phyloP scores from a whole-genome alignment of 257 asterid species.

The Nicotiana undulata region DNA sequence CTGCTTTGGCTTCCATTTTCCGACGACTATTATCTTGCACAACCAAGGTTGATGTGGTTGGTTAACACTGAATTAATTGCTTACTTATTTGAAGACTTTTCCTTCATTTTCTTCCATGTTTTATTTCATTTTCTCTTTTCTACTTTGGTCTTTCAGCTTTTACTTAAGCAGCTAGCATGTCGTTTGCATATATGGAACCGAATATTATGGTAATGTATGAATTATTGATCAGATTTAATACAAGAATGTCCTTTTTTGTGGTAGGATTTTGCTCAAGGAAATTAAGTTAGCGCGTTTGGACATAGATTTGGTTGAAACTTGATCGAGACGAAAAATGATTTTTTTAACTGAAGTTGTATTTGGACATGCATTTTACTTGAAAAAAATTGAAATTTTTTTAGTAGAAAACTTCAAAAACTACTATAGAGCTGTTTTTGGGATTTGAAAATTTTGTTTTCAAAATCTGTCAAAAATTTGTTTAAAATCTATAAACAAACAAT shows the following conservation, averaged over 20 bases:
- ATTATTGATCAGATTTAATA: background rate
- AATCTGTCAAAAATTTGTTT: too few relatives aligned
- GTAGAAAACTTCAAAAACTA: too few relatives aligned
- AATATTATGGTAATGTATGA: background rate
- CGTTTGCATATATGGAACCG: background rate
- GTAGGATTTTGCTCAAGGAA: background rate
- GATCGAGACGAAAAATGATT: too few relatives aligned
- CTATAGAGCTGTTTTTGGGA: too few relatives aligned
- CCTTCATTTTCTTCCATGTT: background rate
- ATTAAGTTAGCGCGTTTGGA: background rate
- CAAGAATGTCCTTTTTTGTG: background rate
- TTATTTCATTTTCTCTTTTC: background rate
- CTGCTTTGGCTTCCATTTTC: conserved; percentile 48
- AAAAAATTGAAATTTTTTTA: too few relatives aligned
- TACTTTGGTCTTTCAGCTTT: background rate
- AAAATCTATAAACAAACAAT: too few relatives aligned
- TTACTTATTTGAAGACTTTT: background rate
- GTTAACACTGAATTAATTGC: conserved; percentile 15
- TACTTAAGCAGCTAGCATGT: background rate
- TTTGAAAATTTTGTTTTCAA: too few relatives aligned
- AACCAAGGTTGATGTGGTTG: conserved; percentile 64
- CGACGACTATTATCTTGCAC: conserved; percentile 75
- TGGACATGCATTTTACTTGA: too few relatives aligned
- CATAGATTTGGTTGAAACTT: too few relatives aligned
- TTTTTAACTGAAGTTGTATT: too few relatives aligned